Base-by-base conservation (phyloP, 163 green algal genomes). In the Prototheca wickerhamii region DNA sequence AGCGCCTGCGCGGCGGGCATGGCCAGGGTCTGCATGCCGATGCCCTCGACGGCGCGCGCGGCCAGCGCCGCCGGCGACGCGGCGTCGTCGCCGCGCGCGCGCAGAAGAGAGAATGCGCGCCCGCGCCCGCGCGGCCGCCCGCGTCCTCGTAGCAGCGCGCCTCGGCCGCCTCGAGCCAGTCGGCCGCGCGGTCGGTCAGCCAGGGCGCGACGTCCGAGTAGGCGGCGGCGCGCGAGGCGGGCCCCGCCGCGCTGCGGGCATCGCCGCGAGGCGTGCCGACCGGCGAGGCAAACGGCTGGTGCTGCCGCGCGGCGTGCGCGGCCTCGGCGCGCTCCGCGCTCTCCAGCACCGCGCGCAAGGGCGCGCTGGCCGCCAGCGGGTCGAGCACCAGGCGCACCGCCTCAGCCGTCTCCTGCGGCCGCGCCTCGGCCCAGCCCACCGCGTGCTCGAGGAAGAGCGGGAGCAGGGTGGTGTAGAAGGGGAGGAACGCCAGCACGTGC, bases 391-490 rank as follows among this genome's bases (percentile, higher is more conserved):
- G 60, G 32, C 84, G 51, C 50, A 81, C 52, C 29, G 85, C 81
- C 31, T 52, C 30, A 3, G 76, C 67, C 25, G 73, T 64, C 4
- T 25, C 34, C 26, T 78, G 60, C 15, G 71, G 62, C 12, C 65
- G 52, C 30, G 52, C 67, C 46, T 60, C 65, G 17, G 82, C 58
- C 4, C 79, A 64, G 20, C 61, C 46, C 44, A 61, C 58, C 28
- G 49, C 37, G 4, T 84, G 70, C 40, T 86, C 79, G 25, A 91
- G 67, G 58, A 93, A 89, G n/a, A 82, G 61, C 29, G 84, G 86
- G 53, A 95, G 52, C 63, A 95, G 83, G 25, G 74, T 26, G 21
- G 69, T 68, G 78, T 93, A 95, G 76, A 95, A 93, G 53, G 88
- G 88, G 53, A 95, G 69, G 81, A 87, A 81, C 18, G 77, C 64